Percentiles rank a stretch among this genome's conserved stretches.
phyloP scores from a whole-genome alignment of 2,329 filamentous ascomycete genomes.

The Aspergillus sp. region DNA sequence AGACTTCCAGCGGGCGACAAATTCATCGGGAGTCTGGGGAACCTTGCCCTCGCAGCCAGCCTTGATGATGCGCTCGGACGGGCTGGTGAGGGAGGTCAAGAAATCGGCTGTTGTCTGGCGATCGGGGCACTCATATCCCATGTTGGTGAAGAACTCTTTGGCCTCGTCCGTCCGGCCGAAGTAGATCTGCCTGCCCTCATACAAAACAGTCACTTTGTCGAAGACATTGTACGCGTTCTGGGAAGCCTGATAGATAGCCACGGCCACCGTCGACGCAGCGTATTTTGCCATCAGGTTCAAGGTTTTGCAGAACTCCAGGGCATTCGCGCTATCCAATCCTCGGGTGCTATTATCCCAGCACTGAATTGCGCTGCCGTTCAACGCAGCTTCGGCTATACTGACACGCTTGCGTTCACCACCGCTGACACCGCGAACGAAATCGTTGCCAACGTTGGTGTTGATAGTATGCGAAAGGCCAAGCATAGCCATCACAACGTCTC shows the following conservation, averaged over 20 bases:
- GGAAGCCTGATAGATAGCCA: constrained; percentile 49
- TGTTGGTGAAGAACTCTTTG: constrained; percentile 56
- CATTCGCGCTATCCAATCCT: constrained; percentile 47
- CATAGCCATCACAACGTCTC: constrained; percentile 39
- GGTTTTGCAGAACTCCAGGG: constrained; percentile 48
- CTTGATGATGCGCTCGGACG: constrained; percentile 48
- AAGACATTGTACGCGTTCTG: constrained; percentile 50
- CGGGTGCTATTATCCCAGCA: constrained; percentile 44
- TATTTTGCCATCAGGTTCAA: constrained; percentile 43
- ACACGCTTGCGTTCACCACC: constrained; percentile 55
- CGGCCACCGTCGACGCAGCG: constrained; percentile 40
- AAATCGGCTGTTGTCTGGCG: constrained; percentile 65
- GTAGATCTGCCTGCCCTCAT: constrained; percentile 69
- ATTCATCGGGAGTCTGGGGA: constrained; percentile 62
- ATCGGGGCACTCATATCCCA: constrained; percentile 60
- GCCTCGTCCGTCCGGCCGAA: constrained; percentile 57
- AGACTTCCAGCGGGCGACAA: constrained; percentile 49
- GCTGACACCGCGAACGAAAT: constrained; percentile 53
- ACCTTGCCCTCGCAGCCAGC: constrained; percentile 54
- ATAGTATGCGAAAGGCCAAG: constrained; percentile 43
- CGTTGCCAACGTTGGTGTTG: constrained; percentile 41
- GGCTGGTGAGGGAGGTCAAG: constrained; percentile 60
- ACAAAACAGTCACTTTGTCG: constrained; percentile 63
- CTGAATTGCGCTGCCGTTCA: constrained; percentile 39
- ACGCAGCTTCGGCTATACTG: constrained; percentile 47